Conservation (phyloP, 2,329 filamentous ascomycete species). For the Malbranchea zuffiana region DNA sequence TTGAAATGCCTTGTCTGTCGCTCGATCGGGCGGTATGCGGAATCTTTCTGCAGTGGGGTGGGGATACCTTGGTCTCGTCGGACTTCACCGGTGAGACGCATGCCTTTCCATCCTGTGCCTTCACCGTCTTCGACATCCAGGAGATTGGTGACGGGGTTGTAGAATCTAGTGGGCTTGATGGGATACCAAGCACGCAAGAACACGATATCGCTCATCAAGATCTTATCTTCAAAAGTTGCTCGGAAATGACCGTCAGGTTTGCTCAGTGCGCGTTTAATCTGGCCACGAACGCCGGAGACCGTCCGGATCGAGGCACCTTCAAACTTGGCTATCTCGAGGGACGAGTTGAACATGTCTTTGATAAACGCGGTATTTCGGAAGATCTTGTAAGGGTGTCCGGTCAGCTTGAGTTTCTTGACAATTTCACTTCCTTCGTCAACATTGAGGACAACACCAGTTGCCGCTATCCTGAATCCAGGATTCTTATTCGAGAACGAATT, state of each 20-base stretch:
- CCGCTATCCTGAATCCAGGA: constrained; percentile 85
- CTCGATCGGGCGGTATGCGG: constrained; percentile 61
- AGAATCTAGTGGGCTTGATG: constrained; percentile 88
- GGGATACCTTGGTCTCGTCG: constrained; percentile 63
- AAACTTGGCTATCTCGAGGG: constrained; percentile 94
- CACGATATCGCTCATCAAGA: constrained; percentile 90
- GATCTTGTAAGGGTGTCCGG: constrained; percentile 87
- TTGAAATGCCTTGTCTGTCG: constrained; percentile 63
- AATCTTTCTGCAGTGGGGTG: constrained; percentile 73
- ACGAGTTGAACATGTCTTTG: constrained; percentile 92
- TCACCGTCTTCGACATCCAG: constrained; percentile 46
- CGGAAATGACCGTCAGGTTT: constrained; percentile 94
- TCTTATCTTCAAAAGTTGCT: constrained; percentile 97
- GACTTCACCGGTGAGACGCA: constrained; percentile 89
- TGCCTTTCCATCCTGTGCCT: constrained; percentile 59
- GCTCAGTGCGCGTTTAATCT: constrained; percentile 89
- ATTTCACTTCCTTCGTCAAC: constrained; percentile 96
- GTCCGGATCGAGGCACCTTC: constrained; percentile 93
- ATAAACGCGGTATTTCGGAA: constrained; percentile 99
- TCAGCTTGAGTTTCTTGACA: constrained; percentile 98
- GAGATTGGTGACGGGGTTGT: constrained; percentile 90
- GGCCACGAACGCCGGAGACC: constrained; percentile 86
- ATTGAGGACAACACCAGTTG: constrained; percentile 82
- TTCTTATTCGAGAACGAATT: constrained; percentile 76
- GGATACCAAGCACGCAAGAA: constrained; percentile 97